Base-by-base conservation (phyloP, 2,329 filamentous ascomycete species). In the Periconia sp. region DNA sequence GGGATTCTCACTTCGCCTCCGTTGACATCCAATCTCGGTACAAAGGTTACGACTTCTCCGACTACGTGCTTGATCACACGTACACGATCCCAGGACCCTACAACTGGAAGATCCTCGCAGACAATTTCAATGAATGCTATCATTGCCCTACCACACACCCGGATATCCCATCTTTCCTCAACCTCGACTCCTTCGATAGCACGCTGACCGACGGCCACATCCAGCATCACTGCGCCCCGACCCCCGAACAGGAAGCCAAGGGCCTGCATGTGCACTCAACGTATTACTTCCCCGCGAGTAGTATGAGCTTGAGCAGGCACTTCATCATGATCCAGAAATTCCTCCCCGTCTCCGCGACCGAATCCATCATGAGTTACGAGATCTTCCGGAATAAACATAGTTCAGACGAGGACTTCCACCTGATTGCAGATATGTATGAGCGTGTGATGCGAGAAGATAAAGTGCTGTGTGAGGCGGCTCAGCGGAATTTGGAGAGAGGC, bases 91-190 rank as follows among this genome's bases (percentile, higher is more conserved):
- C 62, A 9, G 56, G 61, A n/a, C 43, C 53, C 1, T 66, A 65
- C 55, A 67, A 67, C 47, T 68, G 65, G 65, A 68, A 68, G 41
- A 60, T 63, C 31, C 55, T 63, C 7, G 50, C 61, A 9, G 84
- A 86, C 65, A 85, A 86, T 73, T 87, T 85, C 75, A 87, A 87
- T 66, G 83, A 84, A 65, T 86, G 83, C 63, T 87, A 86, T 59
- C 83, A 86, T 72, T 85, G 82, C 72, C 78, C 79, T 17, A 81
- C 80, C 0, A 79, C 82, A 0, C 83, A 85, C 59, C 82, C 84
- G 2, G 81, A 83, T 50, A 82, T 85, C 23, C 76, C 81, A 1
- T 74, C 76, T 30, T 77, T 85, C 37, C 77, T 83, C 19, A 81
- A 85, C 54, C 76, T 85, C 23, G 76, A 78, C 51, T 78, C 78